phyloP scores from a whole-genome alignment of 441 rosid genomes.

The California macrophylla region DNA sequence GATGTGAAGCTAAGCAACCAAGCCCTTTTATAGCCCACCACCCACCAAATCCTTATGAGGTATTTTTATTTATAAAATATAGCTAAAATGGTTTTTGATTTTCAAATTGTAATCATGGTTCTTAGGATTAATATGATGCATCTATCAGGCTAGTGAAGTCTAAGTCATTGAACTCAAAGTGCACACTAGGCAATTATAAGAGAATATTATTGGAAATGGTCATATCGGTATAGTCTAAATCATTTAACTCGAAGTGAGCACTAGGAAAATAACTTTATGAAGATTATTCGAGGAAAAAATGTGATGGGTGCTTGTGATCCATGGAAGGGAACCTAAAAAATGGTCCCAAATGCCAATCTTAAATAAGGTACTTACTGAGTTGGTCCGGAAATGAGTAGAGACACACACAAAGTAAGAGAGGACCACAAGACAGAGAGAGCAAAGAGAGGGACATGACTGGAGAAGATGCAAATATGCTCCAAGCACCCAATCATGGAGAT shows the following conservation, averaged over 20 bases:
- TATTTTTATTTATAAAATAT: neutral
- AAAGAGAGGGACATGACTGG: neutral
- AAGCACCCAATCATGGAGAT: neutral
- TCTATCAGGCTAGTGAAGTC: neutral
- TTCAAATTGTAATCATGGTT: neutral
- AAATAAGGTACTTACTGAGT: neutral
- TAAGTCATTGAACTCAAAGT: neutral
- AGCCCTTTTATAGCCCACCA: neutral
- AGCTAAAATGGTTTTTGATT: neutral
- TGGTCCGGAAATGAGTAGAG: neutral
- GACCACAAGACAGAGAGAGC: neutral
- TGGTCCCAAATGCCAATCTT: slow-evolving; percentile 4
- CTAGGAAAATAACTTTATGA: neutral
- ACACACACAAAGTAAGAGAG: neutral
- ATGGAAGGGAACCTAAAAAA: neutral
- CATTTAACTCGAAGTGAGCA: neutral
- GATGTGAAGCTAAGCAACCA: neutral
- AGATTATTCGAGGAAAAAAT: neutral
- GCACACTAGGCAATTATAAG: neutral
- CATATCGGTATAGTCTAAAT: neutral
- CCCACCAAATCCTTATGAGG: neutral
- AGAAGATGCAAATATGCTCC: slow-evolving; percentile 3
- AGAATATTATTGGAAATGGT: neutral
- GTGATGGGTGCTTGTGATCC: neutral
- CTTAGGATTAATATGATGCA: neutral